Conservation (phyloP, 2,329 filamentous ascomycete genomes). For the Pezizomycotina sp. region DNA sequence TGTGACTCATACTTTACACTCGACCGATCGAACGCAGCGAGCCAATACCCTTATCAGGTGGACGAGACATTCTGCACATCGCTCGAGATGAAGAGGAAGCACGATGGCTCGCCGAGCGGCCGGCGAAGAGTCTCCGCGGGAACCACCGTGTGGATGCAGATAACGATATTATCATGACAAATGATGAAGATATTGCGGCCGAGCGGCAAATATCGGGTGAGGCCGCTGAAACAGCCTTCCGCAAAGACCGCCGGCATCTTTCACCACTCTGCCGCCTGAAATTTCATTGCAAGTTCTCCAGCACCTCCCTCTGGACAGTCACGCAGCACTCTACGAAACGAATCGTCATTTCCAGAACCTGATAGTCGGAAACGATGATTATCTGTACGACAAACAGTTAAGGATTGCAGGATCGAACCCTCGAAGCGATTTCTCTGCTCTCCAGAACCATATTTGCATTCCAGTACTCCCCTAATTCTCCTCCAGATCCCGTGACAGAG, state of each 20-base stretch:
- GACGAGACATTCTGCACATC: slow-evolving; percentile 16
- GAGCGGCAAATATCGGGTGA: background rate
- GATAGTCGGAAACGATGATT: slow-evolving; percentile 16
- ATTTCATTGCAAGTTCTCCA: slow-evolving; percentile 17
- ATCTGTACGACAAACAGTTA: slow-evolving; percentile 17
- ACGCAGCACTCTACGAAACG: slow-evolving; percentile 17
- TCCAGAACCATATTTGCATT: slow-evolving; percentile 19
- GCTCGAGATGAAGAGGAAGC: slow-evolving; percentile 19
- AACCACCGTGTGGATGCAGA: slow-evolving; percentile 10
- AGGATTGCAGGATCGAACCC: slow-evolving; percentile 16
- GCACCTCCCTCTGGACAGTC: slow-evolving; percentile 17
- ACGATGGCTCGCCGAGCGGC: slow-evolving; percentile 12
- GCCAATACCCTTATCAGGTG: too few relatives aligned
- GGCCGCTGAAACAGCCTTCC: background rate
- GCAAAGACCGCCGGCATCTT: slow-evolving; percentile 7
- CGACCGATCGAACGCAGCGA: slow-evolving; percentile 11
- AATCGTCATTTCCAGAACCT: slow-evolving; percentile 14
- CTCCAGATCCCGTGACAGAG: slow-evolving; percentile 11
- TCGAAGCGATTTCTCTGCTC: slow-evolving; percentile 17
- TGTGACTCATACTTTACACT: slow-evolving; percentile 18
- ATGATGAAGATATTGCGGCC: slow-evolving; percentile 4
- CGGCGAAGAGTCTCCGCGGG: slow-evolving; percentile 13
- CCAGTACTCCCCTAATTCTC: slow-evolving; percentile 13
- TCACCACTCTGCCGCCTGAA: slow-evolving; percentile 16
- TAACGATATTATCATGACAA: slow-evolving; percentile 13